A percentile compares a stretch with the other conserved stretches of the same genome.
Evolutionary conservation across 1,284 basidiomycete genomes (phyloP).

Genomic region (Schizopora paradoxa): DNA sequence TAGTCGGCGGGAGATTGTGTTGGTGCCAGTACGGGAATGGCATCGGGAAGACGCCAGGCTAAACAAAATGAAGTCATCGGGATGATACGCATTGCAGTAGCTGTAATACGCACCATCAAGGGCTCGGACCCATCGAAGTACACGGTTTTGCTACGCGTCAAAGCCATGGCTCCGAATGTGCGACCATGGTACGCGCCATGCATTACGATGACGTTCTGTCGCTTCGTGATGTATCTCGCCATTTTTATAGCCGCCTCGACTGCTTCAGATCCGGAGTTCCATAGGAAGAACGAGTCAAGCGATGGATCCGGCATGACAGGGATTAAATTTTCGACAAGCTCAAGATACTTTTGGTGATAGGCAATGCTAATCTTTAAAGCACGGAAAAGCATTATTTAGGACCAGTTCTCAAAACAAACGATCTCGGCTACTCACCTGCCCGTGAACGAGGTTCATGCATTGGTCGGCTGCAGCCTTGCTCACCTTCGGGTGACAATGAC

Average conservation of each 20-base stretch:
- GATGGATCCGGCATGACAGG: slow-evolving; percentile 83
- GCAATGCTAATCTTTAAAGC: slow-evolving; percentile 71
- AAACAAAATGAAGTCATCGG: slow-evolving; percentile 13
- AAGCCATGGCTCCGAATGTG: slow-evolving; percentile 81
- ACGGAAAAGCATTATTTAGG: background rate
- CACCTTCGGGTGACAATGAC: slow-evolving; percentile 84
- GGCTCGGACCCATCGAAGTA: slow-evolving; percentile 79
- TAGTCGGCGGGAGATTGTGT: slow-evolving; percentile 57
- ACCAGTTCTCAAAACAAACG: slow-evolving; percentile 3
- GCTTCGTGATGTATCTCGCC: slow-evolving; percentile 69
- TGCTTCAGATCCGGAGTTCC: slow-evolving; percentile 93
- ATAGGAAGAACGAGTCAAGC: slow-evolving; percentile 92
- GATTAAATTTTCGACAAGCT: slow-evolving; percentile 72
- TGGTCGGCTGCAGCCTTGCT: slow-evolving; percentile 85
- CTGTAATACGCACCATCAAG: slow-evolving; percentile 58
- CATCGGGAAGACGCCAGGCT: slow-evolving; percentile 81
- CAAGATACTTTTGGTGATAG: slow-evolving; percentile 70
- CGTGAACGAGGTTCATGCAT: slow-evolving; percentile 77
- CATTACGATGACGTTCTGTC: slow-evolving; percentile 88
- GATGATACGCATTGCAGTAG: slow-evolving; percentile 1
- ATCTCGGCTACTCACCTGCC: slow-evolving; percentile 46
- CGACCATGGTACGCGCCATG: slow-evolving; percentile 88
- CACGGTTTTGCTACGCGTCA: slow-evolving; percentile 88
- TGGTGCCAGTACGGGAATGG: slow-evolving; percentile 96
- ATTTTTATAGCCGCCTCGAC: slow-evolving; percentile 82